phyloP scores from a whole-genome alignment of 768 basidiomycete genomes.

The Tricholoma terreum region DNA sequence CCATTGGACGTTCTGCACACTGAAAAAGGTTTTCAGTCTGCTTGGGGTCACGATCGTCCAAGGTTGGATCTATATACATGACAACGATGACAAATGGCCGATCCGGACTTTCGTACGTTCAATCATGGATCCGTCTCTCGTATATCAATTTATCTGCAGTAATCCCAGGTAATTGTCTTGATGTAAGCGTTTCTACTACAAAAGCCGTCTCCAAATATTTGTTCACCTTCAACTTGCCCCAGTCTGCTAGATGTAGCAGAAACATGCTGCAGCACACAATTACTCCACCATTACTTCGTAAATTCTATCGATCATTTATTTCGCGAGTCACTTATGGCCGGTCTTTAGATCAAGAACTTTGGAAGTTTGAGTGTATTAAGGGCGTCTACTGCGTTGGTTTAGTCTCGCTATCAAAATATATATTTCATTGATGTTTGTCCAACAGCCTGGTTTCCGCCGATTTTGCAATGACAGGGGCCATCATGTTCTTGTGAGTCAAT shows the following conservation, averaged over 20 bases:
- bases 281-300: constrained; percentile 15
- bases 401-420: no score
- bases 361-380: not conserved
- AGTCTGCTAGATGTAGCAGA: constrained; percentile 13
- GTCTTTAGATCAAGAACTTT: not conserved
- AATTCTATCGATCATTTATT: no score
- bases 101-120: constrained; percentile 8
- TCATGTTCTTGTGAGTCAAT: not conserved
- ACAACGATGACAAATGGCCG: constrained; percentile 9
- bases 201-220: no score
- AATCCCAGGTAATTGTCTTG: constrained; percentile 4
- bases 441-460: not conserved
- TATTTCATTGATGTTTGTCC: not conserved
- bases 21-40: not conserved
- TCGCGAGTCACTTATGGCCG: no score
- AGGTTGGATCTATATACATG: constrained; percentile 13
- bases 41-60: constrained; percentile 10
- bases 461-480: not conserved
- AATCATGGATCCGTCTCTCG: no score
- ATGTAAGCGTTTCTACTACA: no score
- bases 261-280: constrained; percentile 9
- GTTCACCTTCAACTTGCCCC: no score
- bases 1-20: not conserved
- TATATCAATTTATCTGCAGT: no score
- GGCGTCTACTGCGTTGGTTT: not conserved